Base-by-base conservation (phyloP, 495 filamentous ascomycete species). In the Barbatosphaeria neglecta region DNA sequence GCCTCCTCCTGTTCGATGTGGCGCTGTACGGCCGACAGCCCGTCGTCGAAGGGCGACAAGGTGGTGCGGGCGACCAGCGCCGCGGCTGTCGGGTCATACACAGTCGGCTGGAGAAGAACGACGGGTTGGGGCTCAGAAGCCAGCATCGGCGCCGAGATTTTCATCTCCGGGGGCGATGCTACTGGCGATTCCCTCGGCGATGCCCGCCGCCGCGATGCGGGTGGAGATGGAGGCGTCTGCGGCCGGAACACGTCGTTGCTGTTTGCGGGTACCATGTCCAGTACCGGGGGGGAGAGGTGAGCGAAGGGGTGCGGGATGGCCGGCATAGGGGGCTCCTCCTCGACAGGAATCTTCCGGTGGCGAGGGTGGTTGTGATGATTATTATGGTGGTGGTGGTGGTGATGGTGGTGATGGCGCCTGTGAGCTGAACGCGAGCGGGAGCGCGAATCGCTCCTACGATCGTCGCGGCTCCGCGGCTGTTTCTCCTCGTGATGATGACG, bases 101-200 rank as follows among this genome's bases (percentile, higher is more conserved):
- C 62, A 6, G 67, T 61, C 1, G 70, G 64, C 15, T 64, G 67
- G 7, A 74, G 55, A 20, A 69, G 54, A 23, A 64, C 55, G 8
- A 68, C 64, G 49, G 65, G 58, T n/a, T n/a, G n/a, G 10, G 74
- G 68, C 13, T 60, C 59, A 0, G 63, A 52, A 46, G 62, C 58
- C n/a, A 69, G 64, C 45, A 76, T 70, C 8, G 74, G 74, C 6
- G 63, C 59, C 1, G 69, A 72, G 55, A 76, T 74, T 37, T 55
- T 49, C 27, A 52, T 48, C 37, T 28, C 55, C 35, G 38, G 55
- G 35, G 13, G 28, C 27, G 48, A 33, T 45, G 25, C 19, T n/a
- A n/a, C n/a, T n/a, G n/a, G n/a, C n/a, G n/a, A n/a, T n/a, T n/a
- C 55, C 35, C 41, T 57, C 40, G 13, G 28, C 27, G 48, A 33